Base-by-base conservation (phyloP, 1,284 basidiomycete genomes). In the Taiwanofungus camphoratus region DNA sequence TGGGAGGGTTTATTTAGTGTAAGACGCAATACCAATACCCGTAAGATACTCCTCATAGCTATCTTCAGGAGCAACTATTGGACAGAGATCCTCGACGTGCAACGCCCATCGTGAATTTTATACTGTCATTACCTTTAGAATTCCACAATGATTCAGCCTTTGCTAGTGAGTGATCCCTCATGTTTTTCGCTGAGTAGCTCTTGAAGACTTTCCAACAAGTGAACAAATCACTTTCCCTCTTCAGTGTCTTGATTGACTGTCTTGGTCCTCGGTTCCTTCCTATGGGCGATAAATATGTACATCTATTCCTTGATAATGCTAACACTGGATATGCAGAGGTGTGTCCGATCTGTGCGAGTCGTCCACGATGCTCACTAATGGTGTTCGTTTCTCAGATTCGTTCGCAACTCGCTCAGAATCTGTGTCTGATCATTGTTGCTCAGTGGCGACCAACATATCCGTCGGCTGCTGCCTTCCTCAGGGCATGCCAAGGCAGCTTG, bases 31-130 rank as follows among this genome's bases (percentile, higher is more conserved):
- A 26, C n/a, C n/a, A n/a, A n/a, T n/a, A n/a, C n/a, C n/a, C n/a
- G n/a, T 31, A 16, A 24, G 24, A 29, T 29, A 22, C 31, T 34
- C 36, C 23, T 51, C 4, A 41, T 37, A 32, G 20, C 41, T 18
- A 36, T 50, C 55, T 51, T 23, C 39, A 90, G 77, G 69, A 79
- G 51, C 74, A 83, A 60, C 64, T 92, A 20, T 69, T 71, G 51
- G 75, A 84, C 43, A 78, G 91, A 24, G 95, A 99, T 66, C 93
- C 92, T 29, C 84, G 93, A 22, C 79, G 95, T 16, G 83, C 82
- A 54, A 70, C 80, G 47, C 76, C 80, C 3, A 66, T 99, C 21
- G 71, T 96, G 26, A 74, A 88, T 52, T 96, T 89, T 77, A 78
- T 94, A 45, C 60, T 87, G 23, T 71, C 75, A n/a, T 69, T 89